Conservation (phyloP, 225 moss, liverwort and hornwort species). For the Sphagnum tenellum region DNA sequence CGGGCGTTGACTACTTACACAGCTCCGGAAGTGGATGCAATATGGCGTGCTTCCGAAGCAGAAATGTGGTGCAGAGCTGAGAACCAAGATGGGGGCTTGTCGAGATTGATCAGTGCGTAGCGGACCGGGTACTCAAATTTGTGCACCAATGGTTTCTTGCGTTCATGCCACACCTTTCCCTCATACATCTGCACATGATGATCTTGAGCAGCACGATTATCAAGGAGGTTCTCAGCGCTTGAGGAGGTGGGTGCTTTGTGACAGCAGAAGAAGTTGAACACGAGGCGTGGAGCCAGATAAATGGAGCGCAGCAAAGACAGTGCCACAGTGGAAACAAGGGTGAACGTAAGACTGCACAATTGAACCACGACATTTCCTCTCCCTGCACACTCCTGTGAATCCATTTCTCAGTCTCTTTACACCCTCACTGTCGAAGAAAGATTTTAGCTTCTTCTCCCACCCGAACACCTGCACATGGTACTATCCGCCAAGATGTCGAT, state of each 20-base stretch:
- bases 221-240: not conserved
- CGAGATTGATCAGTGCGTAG: conserved; percentile 75
- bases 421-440: not conserved
- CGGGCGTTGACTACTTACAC: conserved; percentile 20
- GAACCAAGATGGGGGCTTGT: conserved; percentile 62
- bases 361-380: conserved; percentile 31
- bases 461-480: too few relatives aligned
- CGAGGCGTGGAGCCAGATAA: conserved; percentile 15
- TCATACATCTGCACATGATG: conserved; percentile 39
- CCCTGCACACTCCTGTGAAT: conserved; percentile 9
- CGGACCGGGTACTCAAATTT: conserved; percentile 63
- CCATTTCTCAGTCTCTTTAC: conserved; percentile 9
- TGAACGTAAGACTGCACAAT: conserved; percentile 20
- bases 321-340: conserved; percentile 23
- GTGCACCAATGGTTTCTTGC: conserved; percentile 69
- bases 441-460: too few relatives aligned
- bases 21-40: conserved; percentile 61
- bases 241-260: not conserved
- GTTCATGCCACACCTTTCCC: conserved; percentile 81
- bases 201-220: not conserved
- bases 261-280: not conserved
- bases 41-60: conserved; percentile 49
- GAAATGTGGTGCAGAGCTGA: conserved; percentile 55
- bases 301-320: conserved; percentile 30
- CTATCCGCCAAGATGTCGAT: too few relatives aligned